Evolutionary conservation across 2,329 filamentous ascomycete genomes (phyloP).

Genomic region (Penicillium sp.): DNA sequence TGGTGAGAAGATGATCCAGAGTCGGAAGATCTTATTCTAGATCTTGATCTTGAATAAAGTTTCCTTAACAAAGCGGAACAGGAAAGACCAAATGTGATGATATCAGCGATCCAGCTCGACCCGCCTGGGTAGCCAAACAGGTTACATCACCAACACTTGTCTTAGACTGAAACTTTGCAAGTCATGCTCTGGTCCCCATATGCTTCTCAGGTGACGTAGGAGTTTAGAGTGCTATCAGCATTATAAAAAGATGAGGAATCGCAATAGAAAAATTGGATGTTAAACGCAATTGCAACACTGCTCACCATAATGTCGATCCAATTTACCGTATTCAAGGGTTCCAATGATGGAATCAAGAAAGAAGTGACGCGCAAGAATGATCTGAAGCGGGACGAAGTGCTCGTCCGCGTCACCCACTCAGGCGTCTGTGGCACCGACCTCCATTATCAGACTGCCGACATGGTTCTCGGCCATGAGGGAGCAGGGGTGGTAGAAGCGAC

Average conservation of each 20-base stretch:
- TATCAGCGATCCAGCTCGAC: not conserved
- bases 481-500: slow-evolving; percentile 33
- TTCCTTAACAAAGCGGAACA: not conserved
- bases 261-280: too few species aligned
- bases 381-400: slow-evolving; percentile 48
- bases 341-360: slow-evolving; percentile 57
- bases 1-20: too few species aligned
- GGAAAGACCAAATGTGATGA: not conserved
- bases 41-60: not conserved
- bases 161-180: not conserved
- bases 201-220: not conserved
- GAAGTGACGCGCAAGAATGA: slow-evolving; percentile 46
- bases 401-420: slow-evolving; percentile 64
- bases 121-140: not conserved
- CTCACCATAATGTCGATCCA: slow-evolving; percentile 25
- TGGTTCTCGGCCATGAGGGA: slow-evolving; percentile 43
- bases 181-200: not conserved
- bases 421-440: slow-evolving; percentile 65
- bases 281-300: not conserved
- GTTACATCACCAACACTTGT: not conserved
- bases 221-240: not conserved
- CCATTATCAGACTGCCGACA: slow-evolving; percentile 35
- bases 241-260: not conserved
- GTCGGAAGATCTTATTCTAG: too few species aligned
- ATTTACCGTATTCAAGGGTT: slow-evolving; percentile 66